Percentiles rank a stretch among this genome's conserved stretches.
These are phyloP conservation scores for Monosporascus sp. DNA, from an alignment of 2,329 filamentous ascomycete genomes.

Conservation along the genomic window DNA sequence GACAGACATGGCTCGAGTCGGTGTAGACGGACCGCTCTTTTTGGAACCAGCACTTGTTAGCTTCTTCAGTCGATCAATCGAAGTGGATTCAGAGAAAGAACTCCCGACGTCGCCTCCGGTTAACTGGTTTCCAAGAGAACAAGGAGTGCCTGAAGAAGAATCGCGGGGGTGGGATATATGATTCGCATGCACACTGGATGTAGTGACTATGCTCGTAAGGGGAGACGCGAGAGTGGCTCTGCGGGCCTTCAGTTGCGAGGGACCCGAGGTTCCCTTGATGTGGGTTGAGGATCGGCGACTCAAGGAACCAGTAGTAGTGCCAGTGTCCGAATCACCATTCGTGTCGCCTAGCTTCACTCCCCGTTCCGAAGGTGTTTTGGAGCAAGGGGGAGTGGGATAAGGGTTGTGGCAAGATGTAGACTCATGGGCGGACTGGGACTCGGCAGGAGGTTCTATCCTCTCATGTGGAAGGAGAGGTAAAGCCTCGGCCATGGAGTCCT, in stretches of 20 bases:
- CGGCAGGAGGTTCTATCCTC: slow-evolving; percentile 28
- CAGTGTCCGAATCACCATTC: slow-evolving; percentile 32
- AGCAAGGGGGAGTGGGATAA: slow-evolving; percentile 56
- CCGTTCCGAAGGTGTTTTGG: slow-evolving; percentile 40
- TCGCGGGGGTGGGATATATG: slow-evolving; percentile 65
- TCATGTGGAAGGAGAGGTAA: slow-evolving; percentile 35
- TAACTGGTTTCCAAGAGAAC: slow-evolving; percentile 39
- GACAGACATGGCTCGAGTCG: slow-evolving; percentile 77
- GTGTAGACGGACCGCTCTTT: slow-evolving; percentile 92
- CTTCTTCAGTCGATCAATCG: slow-evolving; percentile 68
- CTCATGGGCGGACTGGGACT: slow-evolving; percentile 24
- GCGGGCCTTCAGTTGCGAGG: slow-evolving; percentile 35
- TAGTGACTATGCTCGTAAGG: slow-evolving; percentile 59
- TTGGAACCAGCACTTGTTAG: slow-evolving; percentile 77
- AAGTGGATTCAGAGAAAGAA: slow-evolving; percentile 51
- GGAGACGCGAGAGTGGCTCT: slow-evolving; percentile 48
- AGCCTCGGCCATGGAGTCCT: slow-evolving; percentile 19
- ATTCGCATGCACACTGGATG: slow-evolving; percentile 57
- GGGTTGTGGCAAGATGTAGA: slow-evolving; percentile 30
- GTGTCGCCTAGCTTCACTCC: slow-evolving; percentile 37
- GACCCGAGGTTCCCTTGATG: slow-evolving; percentile 40
- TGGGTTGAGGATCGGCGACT: slow-evolving; percentile 30
- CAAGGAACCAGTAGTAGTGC: slow-evolving; percentile 27
- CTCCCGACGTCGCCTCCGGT: slow-evolving; percentile 30
- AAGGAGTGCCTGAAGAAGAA: slow-evolving; percentile 46